Evolutionary conservation across 192 early-diverging fungal genomes (phyloP).

Genomic region (Coemansia sp.): DNA sequence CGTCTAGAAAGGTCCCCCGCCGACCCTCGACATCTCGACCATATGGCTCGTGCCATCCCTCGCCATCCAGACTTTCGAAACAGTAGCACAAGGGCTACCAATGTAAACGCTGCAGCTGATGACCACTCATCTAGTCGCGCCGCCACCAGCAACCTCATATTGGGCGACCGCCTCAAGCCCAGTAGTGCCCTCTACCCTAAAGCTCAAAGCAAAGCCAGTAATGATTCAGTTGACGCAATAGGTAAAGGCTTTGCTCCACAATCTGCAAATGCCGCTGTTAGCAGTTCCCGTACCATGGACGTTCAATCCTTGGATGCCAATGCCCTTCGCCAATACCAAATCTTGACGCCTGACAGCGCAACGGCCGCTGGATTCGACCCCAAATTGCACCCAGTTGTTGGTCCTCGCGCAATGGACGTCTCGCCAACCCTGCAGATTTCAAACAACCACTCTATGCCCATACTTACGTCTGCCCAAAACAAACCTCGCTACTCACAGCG

Average conservation of each 20-base stretch:
- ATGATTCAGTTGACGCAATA: neutral
- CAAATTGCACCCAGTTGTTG: slow-evolving; percentile 41
- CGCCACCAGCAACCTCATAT: neutral
- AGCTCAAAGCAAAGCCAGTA: neutral
- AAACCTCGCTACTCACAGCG: neutral
- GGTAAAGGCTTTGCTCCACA: neutral
- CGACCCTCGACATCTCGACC: slow-evolving; percentile 17
- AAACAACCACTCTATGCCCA: slow-evolving; percentile 4
- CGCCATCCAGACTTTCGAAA: slow-evolving; percentile 27
- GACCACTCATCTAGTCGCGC: neutral
- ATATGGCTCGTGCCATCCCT: slow-evolving; percentile 33
- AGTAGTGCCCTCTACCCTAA: neutral
- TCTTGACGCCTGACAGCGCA: neutral
- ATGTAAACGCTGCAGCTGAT: neutral
- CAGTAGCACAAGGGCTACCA: neutral
- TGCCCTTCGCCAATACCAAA: neutral
- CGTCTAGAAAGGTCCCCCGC: neutral
- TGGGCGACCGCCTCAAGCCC: neutral
- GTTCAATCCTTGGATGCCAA: neutral
- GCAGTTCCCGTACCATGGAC: neutral
- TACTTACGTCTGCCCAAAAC: neutral
- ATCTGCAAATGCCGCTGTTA: neutral
- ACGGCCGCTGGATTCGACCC: slow-evolving; percentile 16
- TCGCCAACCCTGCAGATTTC: slow-evolving; percentile 20
- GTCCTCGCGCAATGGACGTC: slow-evolving; percentile 40